phyloP scores from a whole-genome alignment of 768 basidiomycete genomes.

The Dendrothele bispora region DNA sequence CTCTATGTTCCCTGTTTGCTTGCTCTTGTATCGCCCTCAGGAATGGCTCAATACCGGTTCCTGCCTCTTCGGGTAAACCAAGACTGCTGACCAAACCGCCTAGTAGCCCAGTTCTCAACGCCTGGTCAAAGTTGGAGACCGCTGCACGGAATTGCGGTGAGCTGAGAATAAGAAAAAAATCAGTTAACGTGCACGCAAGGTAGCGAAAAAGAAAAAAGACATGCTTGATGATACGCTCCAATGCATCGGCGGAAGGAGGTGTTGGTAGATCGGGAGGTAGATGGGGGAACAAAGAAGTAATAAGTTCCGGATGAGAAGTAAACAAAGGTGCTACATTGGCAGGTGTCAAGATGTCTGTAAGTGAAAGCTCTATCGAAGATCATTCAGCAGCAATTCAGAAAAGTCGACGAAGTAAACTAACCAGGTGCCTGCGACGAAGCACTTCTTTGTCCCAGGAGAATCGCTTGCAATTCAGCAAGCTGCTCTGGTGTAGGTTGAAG shows the following conservation, averaged over 20 bases:
- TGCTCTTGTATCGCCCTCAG: conserved; percentile 79
- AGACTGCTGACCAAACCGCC: conserved; percentile 74
- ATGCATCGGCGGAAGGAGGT: conserved; percentile 64
- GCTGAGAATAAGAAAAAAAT: conserved; percentile 25
- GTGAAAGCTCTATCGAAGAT: conserved; percentile 50
- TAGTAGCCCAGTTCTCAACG: conserved; percentile 77
- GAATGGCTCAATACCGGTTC: conserved; percentile 74
- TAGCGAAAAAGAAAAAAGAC: conserved; percentile 5
- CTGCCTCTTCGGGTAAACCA: conserved; percentile 85
- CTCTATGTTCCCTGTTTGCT: conserved; percentile 48
- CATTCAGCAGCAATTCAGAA: not conserved
- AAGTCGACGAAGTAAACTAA: conserved; percentile 19
- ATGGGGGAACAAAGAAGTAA: conserved; percentile 73
- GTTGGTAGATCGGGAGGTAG: conserved; percentile 77
- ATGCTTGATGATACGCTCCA: conserved; percentile 71
- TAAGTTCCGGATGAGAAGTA: conserved; percentile 63
- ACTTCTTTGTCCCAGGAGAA: conserved; percentile 41
- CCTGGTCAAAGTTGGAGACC: conserved; percentile 80
- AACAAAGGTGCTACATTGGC: conserved; percentile 74
- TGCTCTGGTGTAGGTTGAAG: conserved; percentile 62
- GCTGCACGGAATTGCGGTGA: conserved; percentile 84
- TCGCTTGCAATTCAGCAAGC: conserved; percentile 57
- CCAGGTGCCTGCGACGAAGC: conserved; percentile 32
- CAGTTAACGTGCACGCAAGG: not conserved
- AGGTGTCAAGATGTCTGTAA: conserved; percentile 76